Conservation (phyloP, 129 eudicot species). For the Flaveria linearis region DNA sequence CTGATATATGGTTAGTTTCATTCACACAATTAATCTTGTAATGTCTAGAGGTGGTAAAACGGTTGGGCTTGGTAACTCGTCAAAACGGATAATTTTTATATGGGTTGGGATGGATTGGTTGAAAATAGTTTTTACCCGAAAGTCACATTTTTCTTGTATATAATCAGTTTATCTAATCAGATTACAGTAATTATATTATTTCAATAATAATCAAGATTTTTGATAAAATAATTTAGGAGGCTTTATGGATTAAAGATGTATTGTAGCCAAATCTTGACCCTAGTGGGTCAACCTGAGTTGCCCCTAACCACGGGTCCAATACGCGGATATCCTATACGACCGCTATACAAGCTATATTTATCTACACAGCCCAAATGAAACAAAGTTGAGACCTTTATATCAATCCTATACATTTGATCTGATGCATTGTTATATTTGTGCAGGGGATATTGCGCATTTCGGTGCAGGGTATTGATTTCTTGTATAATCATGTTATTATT, state of each 20-base stretch:
- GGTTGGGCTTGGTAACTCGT: not conserved
- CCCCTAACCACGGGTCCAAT: not conserved
- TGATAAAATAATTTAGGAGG: not conserved
- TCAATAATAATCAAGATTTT: not conserved
- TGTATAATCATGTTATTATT: slow-evolving; percentile 1
- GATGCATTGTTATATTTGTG: slow-evolving; percentile 25
- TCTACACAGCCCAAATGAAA: not conserved
- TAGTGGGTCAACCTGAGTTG: not conserved
- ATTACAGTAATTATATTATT: not conserved
- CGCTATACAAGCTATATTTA: not conserved
- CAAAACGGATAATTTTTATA: not conserved
- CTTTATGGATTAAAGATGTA: not conserved
- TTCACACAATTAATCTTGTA: not conserved
- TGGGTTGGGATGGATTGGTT: not conserved
- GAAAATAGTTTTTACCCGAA: not conserved
- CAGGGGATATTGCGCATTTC: slow-evolving; percentile 88
- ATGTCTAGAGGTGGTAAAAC: not conserved
- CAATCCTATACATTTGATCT: slow-evolving; percentile 8
- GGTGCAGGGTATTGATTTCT: slow-evolving; percentile 72
- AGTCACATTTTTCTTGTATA: not conserved
- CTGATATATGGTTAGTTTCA: slow-evolving; percentile 60
- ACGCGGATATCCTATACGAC: not conserved
- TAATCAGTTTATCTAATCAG: not conserved
- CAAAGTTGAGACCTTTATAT: not conserved
- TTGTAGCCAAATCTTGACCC: not conserved